A percentile compares a stretch with the other conserved stretches of the same genome.
These are phyloP conservation scores for Brassica incana DNA, from an alignment of 345 rosid genomes.

Conservation along the genomic window DNA sequence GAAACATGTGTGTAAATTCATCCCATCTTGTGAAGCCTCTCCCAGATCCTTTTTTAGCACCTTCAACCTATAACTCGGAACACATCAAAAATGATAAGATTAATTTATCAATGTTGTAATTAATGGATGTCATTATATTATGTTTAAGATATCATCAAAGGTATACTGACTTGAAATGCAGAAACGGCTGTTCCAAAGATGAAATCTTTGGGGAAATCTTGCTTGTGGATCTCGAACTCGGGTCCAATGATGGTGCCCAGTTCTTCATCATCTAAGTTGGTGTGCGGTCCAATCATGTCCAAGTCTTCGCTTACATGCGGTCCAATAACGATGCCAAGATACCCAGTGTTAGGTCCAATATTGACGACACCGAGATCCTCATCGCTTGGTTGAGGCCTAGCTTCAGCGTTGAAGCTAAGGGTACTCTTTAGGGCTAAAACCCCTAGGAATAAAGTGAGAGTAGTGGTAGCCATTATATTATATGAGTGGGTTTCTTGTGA, in stretches of 20 bases:
- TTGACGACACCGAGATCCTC: constrained; percentile 29
- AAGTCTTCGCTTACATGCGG: background rate
- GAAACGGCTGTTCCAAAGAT: constrained; percentile 39
- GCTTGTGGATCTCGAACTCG: constrained; percentile 22
- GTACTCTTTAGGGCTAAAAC: constrained; percentile 16
- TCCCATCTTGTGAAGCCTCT: constrained; percentile 40
- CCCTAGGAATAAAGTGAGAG: constrained; percentile 27
- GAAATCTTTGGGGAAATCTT: constrained; percentile 31
- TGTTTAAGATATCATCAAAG: background rate
- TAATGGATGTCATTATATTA: background rate
- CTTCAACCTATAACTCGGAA: constrained; percentile 35
- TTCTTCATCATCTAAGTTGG: constrained; percentile 22
- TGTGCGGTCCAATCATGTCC: constrained; percentile 14
- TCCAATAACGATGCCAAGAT: constrained; percentile 29
- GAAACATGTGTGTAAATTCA: constrained; percentile 36
- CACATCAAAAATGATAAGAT: background rate
- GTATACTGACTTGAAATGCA: constrained; percentile 34
- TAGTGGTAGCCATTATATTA: constrained; percentile 9
- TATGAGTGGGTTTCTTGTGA: no score
- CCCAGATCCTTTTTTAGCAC: constrained; percentile 39
- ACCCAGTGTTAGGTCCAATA: constrained; percentile 26
- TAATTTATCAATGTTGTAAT: background rate
- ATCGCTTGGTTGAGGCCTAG: constrained; percentile 37
- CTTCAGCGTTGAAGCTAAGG: constrained; percentile 32
- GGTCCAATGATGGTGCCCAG: constrained; percentile 37